Percentiles rank a stretch among this genome's conserved stretches.
These are phyloP conservation scores for Graphilbum fragrans DNA, from an alignment of 2,329 filamentous ascomycete genomes.

Conservation along the genomic window DNA sequence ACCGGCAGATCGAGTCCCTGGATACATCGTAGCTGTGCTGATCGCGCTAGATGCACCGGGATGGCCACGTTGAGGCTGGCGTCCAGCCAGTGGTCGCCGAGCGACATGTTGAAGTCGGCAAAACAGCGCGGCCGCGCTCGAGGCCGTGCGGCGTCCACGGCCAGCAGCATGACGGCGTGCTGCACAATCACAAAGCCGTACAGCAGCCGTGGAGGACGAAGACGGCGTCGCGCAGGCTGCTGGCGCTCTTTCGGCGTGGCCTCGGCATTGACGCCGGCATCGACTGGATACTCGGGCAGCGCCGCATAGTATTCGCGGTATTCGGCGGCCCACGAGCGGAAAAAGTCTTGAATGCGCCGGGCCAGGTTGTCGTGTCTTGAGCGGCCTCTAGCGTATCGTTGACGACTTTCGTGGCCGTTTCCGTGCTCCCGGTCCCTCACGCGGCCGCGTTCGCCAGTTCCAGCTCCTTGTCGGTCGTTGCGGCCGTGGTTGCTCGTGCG, in stretches of 20 bases:
- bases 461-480: not conserved
- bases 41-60: conserved; percentile 20
- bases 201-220: conserved; percentile 17
- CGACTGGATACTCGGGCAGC: conserved; percentile 4
- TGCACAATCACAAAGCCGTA: conserved; percentile 34
- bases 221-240: not conserved
- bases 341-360: conserved; percentile 8
- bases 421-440: no score
- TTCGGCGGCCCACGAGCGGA: conserved; percentile 8
- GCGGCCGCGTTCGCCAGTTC: no score
- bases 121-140: conserved; percentile 16
- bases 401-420: no score
- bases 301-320: conserved; percentile 10
- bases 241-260: not conserved
- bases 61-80: conserved; percentile 22
- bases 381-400: no score
- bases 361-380: conserved; percentile 5
- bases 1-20: conserved; percentile 7
- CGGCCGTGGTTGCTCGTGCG: not conserved
- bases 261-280: no score
- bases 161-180: conserved; percentile 32
- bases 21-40: conserved; percentile 10
- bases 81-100: conserved; percentile 21
- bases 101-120: conserved; percentile 19
- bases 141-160: conserved; percentile 25